Evolutionary conservation across 208 protist genomes (phyloP).

Genomic region (Trypanosoma platydactyli): DNA sequence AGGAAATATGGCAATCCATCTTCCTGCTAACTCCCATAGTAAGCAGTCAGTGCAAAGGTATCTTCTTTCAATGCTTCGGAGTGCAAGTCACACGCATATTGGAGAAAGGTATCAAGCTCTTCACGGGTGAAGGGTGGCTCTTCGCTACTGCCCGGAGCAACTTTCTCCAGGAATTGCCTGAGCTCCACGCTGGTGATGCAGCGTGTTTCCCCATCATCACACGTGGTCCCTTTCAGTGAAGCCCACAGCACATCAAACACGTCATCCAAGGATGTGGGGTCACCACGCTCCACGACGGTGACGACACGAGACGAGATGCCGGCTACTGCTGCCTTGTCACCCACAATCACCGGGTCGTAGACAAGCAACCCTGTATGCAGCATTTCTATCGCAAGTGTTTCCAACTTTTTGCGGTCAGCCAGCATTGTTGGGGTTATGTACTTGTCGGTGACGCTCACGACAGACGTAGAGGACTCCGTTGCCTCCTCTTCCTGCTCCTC

Average conservation of each 20-base stretch:
- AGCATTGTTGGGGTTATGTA: not conserved
- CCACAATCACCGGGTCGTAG: constrained; percentile 35
- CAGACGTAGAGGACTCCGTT: not conserved
- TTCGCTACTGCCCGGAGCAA: not conserved
- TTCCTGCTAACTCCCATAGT: constrained; percentile 12
- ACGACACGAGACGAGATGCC: constrained; percentile 24
- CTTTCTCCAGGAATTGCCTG: not conserved
- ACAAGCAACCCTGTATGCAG: constrained; percentile 33
- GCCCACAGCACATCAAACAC: constrained; percentile 45
- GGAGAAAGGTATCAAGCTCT: constrained; percentile 40
- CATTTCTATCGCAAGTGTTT: constrained; percentile 26
- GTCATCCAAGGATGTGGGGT: constrained; percentile 22
- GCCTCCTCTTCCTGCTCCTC: not conserved
- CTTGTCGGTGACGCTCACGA: not conserved
- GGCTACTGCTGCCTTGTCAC: not conserved
- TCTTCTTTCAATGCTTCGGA: constrained; percentile 38
- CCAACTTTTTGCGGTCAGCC: constrained; percentile 36
- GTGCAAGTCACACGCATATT: constrained; percentile 25
- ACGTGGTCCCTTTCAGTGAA: constrained; percentile 14
- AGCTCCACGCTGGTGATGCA: constrained; percentile 15
- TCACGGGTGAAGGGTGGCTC: constrained; percentile 29
- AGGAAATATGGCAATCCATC: too few species aligned
- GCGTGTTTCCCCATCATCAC: constrained; percentile 9
- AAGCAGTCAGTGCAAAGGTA: constrained; percentile 29
- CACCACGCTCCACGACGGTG: constrained; percentile 28